Evolutionary conservation across 2,329 filamentous ascomycete genomes (phyloP).

Genomic region (Simplicillium aogashimaense): DNA sequence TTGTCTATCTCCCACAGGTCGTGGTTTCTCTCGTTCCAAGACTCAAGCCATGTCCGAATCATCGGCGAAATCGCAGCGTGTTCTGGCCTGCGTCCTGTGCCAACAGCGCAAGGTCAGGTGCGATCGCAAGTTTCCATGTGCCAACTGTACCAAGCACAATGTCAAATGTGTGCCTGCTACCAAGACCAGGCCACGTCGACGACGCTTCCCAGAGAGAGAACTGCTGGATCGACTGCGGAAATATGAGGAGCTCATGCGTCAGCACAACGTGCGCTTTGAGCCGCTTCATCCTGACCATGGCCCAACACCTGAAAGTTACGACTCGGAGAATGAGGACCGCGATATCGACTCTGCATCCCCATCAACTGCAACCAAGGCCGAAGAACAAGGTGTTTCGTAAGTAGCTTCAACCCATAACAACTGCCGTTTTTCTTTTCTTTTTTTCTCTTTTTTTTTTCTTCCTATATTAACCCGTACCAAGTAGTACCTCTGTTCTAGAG

Average conservation of each 20-base stretch:
- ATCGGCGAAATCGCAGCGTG: conserved; percentile 7
- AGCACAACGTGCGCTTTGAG: conserved; percentile 46
- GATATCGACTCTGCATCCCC: conserved; percentile 5
- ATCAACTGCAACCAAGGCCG: conserved; percentile 3
- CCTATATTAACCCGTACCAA: background rate
- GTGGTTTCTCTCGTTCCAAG: too few species aligned
- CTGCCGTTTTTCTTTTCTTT: too few species aligned
- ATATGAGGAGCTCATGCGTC: conserved; percentile 46
- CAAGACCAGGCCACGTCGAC: conserved; percentile 23
- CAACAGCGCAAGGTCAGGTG: conserved; percentile 57
- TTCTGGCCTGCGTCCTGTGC: conserved; percentile 45
- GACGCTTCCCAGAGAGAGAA: conserved; percentile 45
- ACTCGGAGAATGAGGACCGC: background rate
- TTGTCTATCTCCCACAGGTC: too few species aligned
- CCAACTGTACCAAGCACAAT: conserved; percentile 36
- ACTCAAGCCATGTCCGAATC: too few species aligned
- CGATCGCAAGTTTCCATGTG: conserved; percentile 47
- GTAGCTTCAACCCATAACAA: background rate
- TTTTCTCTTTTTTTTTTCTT: too few species aligned
- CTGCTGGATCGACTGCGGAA: conserved; percentile 44
- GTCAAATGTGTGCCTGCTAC: conserved; percentile 33
- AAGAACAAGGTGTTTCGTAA: conserved; percentile 7
- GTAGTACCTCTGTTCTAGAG: too few species aligned
- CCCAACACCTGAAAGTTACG: conserved; percentile 3
- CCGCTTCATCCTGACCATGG: conserved; percentile 16